A percentile compares a stretch with the other conserved stretches of the same genome.
Evolutionary conservation across 139 green algal genomes (phyloP).

Genomic region (Volvox africanus): DNA sequence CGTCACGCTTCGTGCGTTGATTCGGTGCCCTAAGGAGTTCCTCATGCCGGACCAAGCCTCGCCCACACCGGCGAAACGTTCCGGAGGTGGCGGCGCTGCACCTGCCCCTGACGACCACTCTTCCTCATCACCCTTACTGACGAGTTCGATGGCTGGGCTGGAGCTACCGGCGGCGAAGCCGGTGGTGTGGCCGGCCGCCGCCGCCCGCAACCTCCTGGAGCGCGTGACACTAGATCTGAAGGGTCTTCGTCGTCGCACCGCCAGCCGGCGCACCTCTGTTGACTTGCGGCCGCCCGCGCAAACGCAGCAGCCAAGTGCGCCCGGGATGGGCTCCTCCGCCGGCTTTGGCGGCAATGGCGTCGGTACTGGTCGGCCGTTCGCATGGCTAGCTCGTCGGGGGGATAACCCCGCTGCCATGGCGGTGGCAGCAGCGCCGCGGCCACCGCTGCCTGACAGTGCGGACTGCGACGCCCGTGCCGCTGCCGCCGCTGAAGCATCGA

Average conservation of each 20-base stretch:
- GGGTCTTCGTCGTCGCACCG: background rate
- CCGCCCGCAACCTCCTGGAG: background rate
- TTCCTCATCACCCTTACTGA: background rate
- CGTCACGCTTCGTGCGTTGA: background rate
- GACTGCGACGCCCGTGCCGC: background rate
- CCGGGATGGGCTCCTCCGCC: background rate
- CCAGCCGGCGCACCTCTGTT: background rate
- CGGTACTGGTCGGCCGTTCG: background rate
- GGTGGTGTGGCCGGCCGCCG: background rate
- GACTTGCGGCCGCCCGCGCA: background rate
- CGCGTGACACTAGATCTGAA: conserved; percentile 46
- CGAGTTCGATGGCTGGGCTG: background rate
- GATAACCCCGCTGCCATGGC: background rate
- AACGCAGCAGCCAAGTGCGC: background rate
- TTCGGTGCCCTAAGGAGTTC: background rate
- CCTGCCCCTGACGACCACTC: background rate
- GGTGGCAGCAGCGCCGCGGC: background rate
- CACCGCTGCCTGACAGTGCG: background rate
- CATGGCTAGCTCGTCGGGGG: background rate
- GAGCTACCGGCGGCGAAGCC: background rate
- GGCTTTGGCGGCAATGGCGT: background rate
- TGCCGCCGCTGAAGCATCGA: background rate
- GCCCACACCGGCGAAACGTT: background rate
- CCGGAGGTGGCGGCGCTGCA: too few relatives aligned
- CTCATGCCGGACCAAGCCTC: background rate